A percentile compares a stretch with the other conserved stretches of the same genome.
These are phyloP conservation scores for Mycena haematopus DNA, from an alignment of 768 basidiomycete genomes.

Conservation along the genomic window DNA sequence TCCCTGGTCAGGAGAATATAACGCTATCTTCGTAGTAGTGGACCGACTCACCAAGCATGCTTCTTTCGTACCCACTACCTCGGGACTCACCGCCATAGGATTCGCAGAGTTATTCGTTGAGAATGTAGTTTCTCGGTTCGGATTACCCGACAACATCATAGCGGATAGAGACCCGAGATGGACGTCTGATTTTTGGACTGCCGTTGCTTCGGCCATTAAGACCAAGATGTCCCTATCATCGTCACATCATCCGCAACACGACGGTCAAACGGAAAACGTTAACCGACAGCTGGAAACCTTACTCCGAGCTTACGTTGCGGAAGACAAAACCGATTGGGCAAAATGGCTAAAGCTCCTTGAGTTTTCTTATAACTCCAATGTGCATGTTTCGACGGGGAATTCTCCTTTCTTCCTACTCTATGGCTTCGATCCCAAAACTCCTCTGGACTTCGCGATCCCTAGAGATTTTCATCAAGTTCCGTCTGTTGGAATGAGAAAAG, in stretches of 20 bases:
- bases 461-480: too few species aligned
- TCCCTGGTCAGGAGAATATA: constrained; percentile 27
- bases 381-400: background rate
- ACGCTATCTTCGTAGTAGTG: background rate
- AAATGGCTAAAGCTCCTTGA: background rate
- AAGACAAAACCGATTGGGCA: background rate
- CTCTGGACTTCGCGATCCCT: background rate
- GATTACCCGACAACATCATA: constrained; percentile 5
- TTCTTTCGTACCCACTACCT: constrained; percentile 15
- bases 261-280: background rate
- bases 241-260: background rate
- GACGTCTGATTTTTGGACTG: constrained; percentile 12
- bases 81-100: background rate
- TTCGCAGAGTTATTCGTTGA: background rate
- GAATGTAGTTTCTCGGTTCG: constrained; percentile 4
- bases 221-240: background rate
- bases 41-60: constrained; percentile 11
- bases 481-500: background rate
- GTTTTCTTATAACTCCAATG: background rate
- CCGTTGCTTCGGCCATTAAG: background rate
- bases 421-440: background rate
- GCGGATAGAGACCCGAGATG: constrained; percentile 18
- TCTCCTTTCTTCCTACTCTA: background rate
- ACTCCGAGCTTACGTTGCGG: background rate
- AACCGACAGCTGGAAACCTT: background rate